Evolutionary conservation across 352 stramenopile species (phyloP).

Genomic region (Globisporangium recalcitrans): DNA sequence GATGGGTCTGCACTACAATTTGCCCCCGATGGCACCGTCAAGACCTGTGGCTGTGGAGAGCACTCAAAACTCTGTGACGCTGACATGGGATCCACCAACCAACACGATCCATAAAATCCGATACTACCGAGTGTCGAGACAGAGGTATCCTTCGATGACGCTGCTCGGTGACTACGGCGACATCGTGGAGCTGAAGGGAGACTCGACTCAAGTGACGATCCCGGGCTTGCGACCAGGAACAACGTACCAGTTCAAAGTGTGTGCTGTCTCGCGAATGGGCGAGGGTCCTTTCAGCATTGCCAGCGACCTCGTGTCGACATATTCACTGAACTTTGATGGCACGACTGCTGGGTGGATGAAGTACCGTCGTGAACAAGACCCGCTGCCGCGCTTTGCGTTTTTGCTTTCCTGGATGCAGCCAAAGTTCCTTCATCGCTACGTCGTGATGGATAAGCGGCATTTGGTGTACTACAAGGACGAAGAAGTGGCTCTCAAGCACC

Average conservation of each 20-base stretch:
- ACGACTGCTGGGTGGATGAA: constrained; percentile 87
- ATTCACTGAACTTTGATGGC: constrained; percentile 68
- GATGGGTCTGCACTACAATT: constrained; percentile 75
- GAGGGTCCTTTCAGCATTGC: constrained; percentile 77
- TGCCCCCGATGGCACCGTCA: constrained; percentile 71
- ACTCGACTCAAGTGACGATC: constrained; percentile 49
- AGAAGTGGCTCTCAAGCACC: constrained; percentile 71
- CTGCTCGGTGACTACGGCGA: constrained; percentile 79
- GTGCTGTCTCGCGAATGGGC: constrained; percentile 78
- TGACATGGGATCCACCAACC: constrained; percentile 62
- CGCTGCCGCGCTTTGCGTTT: constrained; percentile 37
- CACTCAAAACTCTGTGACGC: constrained; percentile 70
- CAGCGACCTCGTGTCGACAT: constrained; percentile 65
- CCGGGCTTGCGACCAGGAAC: constrained; percentile 74
- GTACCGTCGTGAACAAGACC: constrained; percentile 62
- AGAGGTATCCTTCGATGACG: constrained; percentile 77
- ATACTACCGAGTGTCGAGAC: constrained; percentile 75
- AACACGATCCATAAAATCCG: constrained; percentile 74
- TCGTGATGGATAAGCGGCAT: constrained; percentile 64
- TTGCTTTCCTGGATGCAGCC: constrained; percentile 65
- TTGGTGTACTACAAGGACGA: constrained; percentile 84
- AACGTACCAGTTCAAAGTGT: constrained; percentile 85
- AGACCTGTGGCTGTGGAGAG: constrained; percentile 49
- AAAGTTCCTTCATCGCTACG: constrained; percentile 78
- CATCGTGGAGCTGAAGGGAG: constrained; percentile 67